A percentile compares a stretch with the other conserved stretches of the same genome.
Evolutionary conservation across 1,139 yeast species (phyloP).

Genomic region (Geotrichum restrictum): DNA sequence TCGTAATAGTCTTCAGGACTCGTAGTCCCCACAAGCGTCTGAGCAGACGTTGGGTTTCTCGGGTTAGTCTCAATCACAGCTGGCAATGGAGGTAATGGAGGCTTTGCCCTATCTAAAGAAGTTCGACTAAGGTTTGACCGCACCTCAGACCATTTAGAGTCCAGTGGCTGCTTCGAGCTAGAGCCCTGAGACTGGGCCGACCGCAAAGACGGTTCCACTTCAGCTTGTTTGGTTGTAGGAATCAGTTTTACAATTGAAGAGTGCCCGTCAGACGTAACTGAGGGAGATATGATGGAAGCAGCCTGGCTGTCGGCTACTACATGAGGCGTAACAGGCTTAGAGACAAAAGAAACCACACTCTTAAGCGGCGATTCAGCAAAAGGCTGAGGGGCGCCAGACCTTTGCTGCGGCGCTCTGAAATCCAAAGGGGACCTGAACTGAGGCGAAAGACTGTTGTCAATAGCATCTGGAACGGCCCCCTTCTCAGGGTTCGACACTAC

Average conservation of each 20-base stretch:
- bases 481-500: neutral
- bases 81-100: neutral
- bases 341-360: no score
- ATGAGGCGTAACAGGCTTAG: no score
- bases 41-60: conserved; percentile 1
- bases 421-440: neutral
- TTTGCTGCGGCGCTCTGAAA: neutral
- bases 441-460: neutral
- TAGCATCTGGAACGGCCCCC: neutral
- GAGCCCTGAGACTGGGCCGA: no score
- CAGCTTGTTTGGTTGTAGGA: no score
- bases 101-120: neutral
- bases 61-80: conserved; percentile 9
- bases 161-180: no score
- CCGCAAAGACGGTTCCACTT: no score
- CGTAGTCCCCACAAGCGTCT: conserved; percentile 8
- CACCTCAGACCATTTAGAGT: conserved; percentile 4
- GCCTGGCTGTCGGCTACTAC: no score
- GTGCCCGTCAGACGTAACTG: no score
- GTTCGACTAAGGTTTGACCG: neutral
- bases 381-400: neutral
- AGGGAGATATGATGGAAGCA: no score
- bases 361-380: neutral
- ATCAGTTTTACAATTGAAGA: no score
- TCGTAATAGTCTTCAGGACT: conserved; percentile 28